Conservation (phyloP, 257 asterid genomes). For the Marsdenia floribunda region DNA sequence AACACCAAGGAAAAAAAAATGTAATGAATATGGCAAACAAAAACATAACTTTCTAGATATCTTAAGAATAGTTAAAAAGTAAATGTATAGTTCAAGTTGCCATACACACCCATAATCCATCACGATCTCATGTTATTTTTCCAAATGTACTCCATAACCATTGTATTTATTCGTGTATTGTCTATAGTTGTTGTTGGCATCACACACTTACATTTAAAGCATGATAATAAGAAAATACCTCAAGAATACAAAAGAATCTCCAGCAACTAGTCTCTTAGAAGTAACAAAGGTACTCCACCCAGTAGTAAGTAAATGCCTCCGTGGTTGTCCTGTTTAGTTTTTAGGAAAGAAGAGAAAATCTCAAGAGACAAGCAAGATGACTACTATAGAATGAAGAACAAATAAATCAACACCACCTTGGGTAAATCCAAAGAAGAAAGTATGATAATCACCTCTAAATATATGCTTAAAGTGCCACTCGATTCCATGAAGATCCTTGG, state of each 20-base stretch:
- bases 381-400: background rate
- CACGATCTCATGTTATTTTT: too few relatives aligned
- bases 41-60: background rate
- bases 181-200: too few relatives aligned
- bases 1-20: background rate
- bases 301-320: constrained; percentile 59
- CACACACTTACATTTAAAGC: background rate
- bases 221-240: constrained; percentile 26
- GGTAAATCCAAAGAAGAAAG: background rate
- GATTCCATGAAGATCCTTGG: constrained; percentile 52
- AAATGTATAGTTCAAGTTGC: too few relatives aligned
- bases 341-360: background rate
- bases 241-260: constrained; percentile 53
- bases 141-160: too few relatives aligned
- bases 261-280: constrained; percentile 49
- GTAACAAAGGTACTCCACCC: constrained; percentile 62
- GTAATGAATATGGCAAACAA: background rate
- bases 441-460: constrained; percentile 43
- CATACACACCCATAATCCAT: too few relatives aligned
- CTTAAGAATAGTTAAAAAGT: too few relatives aligned
- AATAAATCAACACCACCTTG: background rate
- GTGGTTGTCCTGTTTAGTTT: constrained; percentile 46
- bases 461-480: constrained; percentile 62
- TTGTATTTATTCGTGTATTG: too few relatives aligned
- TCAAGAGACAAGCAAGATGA: background rate